Evolutionary conservation across 306 rosid genomes (phyloP).

Genomic region (Quercus rubra): DNA sequence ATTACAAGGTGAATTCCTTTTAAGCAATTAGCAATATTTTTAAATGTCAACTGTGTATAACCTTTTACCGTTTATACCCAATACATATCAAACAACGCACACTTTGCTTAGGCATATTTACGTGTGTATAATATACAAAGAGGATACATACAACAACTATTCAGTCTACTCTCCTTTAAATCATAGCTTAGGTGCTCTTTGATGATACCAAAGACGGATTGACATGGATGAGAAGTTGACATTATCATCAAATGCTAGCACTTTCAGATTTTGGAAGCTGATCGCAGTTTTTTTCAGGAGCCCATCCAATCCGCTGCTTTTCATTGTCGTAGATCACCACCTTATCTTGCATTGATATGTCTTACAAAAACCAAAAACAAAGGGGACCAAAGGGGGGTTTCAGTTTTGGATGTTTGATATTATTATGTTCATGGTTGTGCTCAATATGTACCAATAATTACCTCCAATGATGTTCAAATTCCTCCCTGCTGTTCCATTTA

Average conservation of each 20-base stretch:
- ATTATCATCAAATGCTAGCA: slow-evolving; percentile 32
- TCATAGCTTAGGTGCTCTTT: neutral
- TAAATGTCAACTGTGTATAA: neutral
- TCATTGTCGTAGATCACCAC: slow-evolving; percentile 74
- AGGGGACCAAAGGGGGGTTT: too few species aligned
- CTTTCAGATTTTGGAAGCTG: slow-evolving; percentile 43
- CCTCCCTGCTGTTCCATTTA: slow-evolving; percentile 53
- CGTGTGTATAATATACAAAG: neutral
- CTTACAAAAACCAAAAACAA: slow-evolving; percentile 1
- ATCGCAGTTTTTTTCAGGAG: slow-evolving; percentile 41
- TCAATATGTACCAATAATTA: slow-evolving; percentile 8
- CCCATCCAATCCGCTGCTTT: slow-evolving; percentile 73
- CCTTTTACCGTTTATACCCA: neutral
- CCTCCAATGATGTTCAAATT: slow-evolving; percentile 85
- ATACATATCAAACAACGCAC: neutral
- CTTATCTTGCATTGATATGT: slow-evolving; percentile 80
- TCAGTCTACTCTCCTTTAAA: neutral
- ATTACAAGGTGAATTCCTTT: too few species aligned
- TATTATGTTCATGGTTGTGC: too few species aligned
- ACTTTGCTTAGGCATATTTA: neutral
- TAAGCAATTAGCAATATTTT: too few species aligned
- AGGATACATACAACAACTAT: neutral
- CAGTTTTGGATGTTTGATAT: too few species aligned
- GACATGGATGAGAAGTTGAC: neutral
- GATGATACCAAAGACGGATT: neutral